These are phyloP conservation scores for Penicillium vulpinum DNA, from an alignment of 2,329 filamentous ascomycete genomes.

Conservation along the genomic window DNA sequence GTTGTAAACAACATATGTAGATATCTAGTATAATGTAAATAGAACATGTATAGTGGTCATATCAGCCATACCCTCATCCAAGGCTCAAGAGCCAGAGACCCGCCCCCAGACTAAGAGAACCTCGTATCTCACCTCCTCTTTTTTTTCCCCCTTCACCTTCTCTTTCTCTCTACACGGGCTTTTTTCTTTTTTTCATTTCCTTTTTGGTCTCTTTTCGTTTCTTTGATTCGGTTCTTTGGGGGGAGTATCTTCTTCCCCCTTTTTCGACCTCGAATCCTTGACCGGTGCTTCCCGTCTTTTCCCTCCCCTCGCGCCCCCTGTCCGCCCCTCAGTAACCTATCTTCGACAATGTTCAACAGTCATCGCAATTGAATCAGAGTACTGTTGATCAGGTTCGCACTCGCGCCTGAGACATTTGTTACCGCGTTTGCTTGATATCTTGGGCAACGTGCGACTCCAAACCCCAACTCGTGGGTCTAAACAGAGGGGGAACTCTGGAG, in stretches of 20 bases:
- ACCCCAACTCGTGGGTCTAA: slow-evolving; percentile 22
- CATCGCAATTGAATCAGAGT: slow-evolving; percentile 18
- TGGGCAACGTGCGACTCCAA: slow-evolving; percentile 25
- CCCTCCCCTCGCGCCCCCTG: slow-evolving; percentile 31
- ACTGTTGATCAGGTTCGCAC: slow-evolving; percentile 18
- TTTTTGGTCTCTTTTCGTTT: slow-evolving; percentile 20
- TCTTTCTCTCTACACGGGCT: slow-evolving; percentile 4
- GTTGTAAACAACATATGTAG: too few species aligned
- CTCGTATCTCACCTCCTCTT: slow-evolving; percentile 22
- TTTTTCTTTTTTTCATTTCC: slow-evolving; percentile 19
- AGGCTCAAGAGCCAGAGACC: slow-evolving; percentile 13
- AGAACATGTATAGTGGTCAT: not conserved
- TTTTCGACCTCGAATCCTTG: slow-evolving; percentile 14
- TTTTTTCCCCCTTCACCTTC: slow-evolving; percentile 20
- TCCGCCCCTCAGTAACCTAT: slow-evolving; percentile 26
- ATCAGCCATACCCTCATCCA: slow-evolving; percentile 4
- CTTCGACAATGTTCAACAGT: slow-evolving; percentile 24
- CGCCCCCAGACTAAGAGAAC: slow-evolving; percentile 25
- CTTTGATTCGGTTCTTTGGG: slow-evolving; percentile 10
- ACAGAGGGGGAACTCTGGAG: slow-evolving; percentile 24
- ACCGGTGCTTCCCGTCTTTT: slow-evolving; percentile 20
- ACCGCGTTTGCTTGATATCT: slow-evolving; percentile 26
- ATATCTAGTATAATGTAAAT: too few species aligned
- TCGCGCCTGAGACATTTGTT: slow-evolving; percentile 26
- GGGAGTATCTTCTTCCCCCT: slow-evolving; percentile 8